phyloP scores from a whole-genome alignment of 2,329 filamentous ascomycete genomes.

The Ophiognomonia clavigignenti-juglandacearum region DNA sequence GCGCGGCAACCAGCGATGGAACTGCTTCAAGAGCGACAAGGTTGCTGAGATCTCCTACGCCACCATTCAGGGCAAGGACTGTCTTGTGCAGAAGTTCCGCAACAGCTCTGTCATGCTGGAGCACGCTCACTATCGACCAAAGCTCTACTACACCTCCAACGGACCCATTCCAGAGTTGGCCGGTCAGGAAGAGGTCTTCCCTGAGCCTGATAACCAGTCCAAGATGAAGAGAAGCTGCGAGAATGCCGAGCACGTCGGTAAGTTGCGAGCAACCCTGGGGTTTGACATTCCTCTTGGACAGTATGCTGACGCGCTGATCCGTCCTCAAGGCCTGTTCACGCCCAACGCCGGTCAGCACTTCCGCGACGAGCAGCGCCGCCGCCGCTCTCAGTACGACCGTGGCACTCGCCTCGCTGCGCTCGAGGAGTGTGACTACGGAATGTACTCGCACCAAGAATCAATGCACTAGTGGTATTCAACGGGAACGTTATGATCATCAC shows the following conservation, averaged over 20 bases:
- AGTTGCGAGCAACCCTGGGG: slow-evolving; percentile 28
- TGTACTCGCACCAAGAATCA: slow-evolving; percentile 30
- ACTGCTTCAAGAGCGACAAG: slow-evolving; percentile 78
- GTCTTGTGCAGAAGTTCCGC: slow-evolving; percentile 88
- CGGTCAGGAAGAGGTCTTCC: slow-evolving; percentile 72
- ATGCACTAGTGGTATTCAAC: slow-evolving; percentile 17
- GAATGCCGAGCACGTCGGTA: slow-evolving; percentile 79
- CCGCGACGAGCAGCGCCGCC: slow-evolving; percentile 70
- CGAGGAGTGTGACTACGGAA: slow-evolving; percentile 52
- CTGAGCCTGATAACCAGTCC: slow-evolving; percentile 73
- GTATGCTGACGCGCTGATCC: background rate
- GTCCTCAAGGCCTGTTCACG: slow-evolving; percentile 64
- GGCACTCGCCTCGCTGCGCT: slow-evolving; percentile 69
- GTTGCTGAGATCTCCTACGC: slow-evolving; percentile 90
- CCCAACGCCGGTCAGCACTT: slow-evolving; percentile 71
- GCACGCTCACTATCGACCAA: slow-evolving; percentile 73
- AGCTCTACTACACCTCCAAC: slow-evolving; percentile 54
- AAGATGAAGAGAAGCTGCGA: slow-evolving; percentile 86
- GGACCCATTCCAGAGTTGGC: slow-evolving; percentile 45
- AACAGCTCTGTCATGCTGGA: slow-evolving; percentile 97
- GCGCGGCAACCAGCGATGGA: slow-evolving; percentile 69
- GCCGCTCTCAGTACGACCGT: slow-evolving; percentile 75
- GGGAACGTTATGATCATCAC: background rate
- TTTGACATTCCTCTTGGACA: background rate
- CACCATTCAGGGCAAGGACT: slow-evolving; percentile 92